Evolutionary conservation across 2,329 filamentous ascomycete genomes (phyloP).

Genomic region (Clarireedia homoeocarpa): DNA sequence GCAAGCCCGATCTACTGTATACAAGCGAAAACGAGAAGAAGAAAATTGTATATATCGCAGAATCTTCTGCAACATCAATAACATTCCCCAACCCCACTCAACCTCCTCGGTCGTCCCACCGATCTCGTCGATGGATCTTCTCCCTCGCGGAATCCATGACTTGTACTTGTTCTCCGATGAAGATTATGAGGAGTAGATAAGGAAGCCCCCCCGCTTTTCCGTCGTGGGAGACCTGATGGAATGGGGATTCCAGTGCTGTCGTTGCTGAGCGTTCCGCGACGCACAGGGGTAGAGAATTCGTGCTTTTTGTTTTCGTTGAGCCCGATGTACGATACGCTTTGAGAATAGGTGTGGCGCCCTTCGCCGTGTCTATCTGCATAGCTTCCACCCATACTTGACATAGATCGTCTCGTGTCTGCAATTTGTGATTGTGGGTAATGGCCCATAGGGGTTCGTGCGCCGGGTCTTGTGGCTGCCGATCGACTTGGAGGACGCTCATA

Average conservation of each 20-base stretch:
- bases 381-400: slow-evolving; percentile 27
- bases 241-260: slow-evolving; percentile 39
- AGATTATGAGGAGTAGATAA: slow-evolving; percentile 12
- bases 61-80: slow-evolving; percentile 33
- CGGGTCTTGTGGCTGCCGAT: slow-evolving; percentile 25
- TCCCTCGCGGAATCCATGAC: slow-evolving; percentile 19
- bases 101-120: slow-evolving; percentile 33
- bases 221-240: slow-evolving; percentile 37
- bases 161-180: slow-evolving; percentile 23
- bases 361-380: slow-evolving; percentile 21
- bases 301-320: slow-evolving; percentile 23
- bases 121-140: slow-evolving; percentile 11
- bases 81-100: slow-evolving; percentile 49
- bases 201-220: slow-evolving; percentile 40
- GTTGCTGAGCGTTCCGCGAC: slow-evolving; percentile 31
- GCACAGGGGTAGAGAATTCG: slow-evolving; percentile 33
- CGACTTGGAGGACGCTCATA: slow-evolving; percentile 25
- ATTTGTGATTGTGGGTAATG: slow-evolving; percentile 28
- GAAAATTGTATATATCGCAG: neutral
- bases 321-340: slow-evolving; percentile 27
- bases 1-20: slow-evolving; percentile 7
- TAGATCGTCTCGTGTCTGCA: slow-evolving; percentile 26
- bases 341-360: slow-evolving; percentile 26
- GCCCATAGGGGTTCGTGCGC: slow-evolving; percentile 29
- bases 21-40: slow-evolving; percentile 1